Conservation (phyloP, 768 basidiomycete species). For the Sutorius australiensis region DNA sequence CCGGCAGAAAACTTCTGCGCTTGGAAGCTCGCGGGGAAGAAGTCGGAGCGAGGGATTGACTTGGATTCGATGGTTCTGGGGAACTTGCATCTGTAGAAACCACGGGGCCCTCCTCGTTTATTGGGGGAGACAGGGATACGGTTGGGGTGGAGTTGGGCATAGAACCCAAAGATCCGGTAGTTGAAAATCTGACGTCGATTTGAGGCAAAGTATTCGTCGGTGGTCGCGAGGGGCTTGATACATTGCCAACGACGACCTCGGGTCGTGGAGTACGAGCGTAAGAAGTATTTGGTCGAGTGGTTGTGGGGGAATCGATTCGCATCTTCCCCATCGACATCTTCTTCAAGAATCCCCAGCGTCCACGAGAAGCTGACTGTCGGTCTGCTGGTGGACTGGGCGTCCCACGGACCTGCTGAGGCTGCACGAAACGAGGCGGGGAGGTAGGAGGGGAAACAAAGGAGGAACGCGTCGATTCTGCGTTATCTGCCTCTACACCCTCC, state of each 20-base stretch:
- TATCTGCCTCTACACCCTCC: constrained; percentile 25
- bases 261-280: constrained; percentile 17
- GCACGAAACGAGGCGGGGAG: constrained; percentile 26
- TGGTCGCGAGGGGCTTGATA: constrained; percentile 27
- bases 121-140: constrained; percentile 25
- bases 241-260: constrained; percentile 16
- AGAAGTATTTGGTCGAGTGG: constrained; percentile 37
- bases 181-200: constrained; percentile 70
- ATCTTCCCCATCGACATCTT: constrained; percentile 99
- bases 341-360: constrained; percentile 93
- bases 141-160: constrained; percentile 36
- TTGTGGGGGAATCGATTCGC: constrained; percentile 53
- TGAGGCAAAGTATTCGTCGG: constrained; percentile 48
- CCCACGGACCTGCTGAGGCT: constrained; percentile 11
- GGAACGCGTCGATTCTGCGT: constrained; percentile 16
- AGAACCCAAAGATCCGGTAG: constrained; percentile 58
- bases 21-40: constrained; percentile 52
- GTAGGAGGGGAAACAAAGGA: constrained; percentile 25
- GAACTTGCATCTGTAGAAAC: constrained; percentile 2
- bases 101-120: constrained; percentile 19
- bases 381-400: constrained; percentile 26
- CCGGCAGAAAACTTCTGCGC: constrained; percentile 85
- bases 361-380: constrained; percentile 31
- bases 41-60: constrained; percentile 40
- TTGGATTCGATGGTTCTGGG: constrained; percentile 7